phyloP scores from a whole-genome alignment of 169 alveolate species.

The Plasmodium malariae region DNA sequence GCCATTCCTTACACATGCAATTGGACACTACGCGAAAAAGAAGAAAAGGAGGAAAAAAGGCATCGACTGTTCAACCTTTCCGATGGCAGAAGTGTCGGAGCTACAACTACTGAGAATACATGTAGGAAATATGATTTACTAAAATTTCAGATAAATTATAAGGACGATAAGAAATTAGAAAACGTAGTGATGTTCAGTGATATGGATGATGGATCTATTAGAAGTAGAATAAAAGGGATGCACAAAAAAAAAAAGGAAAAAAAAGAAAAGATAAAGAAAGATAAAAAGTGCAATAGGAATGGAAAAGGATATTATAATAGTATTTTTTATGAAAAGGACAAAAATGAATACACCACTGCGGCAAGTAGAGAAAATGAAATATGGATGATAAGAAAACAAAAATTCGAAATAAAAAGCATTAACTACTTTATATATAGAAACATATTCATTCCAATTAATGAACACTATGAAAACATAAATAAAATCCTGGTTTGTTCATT shows the following conservation, averaged over 20 bases:
- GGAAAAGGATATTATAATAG: neutral
- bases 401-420: constrained; percentile 14
- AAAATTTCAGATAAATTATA: neutral
- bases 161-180: neutral
- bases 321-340: neutral
- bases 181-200: neutral
- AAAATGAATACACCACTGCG: neutral
- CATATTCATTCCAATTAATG: constrained; percentile 24
- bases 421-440: constrained; percentile 45
- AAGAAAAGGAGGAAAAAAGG: neutral
- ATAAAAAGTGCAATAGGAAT: neutral
- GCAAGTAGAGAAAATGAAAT: neutral
- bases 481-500: constrained; percentile 14
- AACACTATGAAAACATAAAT: constrained; percentile 35
- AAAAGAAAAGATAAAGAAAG: neutral
- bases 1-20: too few relatives aligned
- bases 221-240: neutral
- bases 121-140: neutral
- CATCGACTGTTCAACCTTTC: neutral
- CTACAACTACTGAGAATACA: neutral
- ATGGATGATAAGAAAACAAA: neutral
- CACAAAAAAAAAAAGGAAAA: neutral
- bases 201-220: neutral
- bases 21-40: too few relatives aligned
- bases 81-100: neutral